Percentiles rank a stretch among this genome's conserved stretches.
phyloP scores from a whole-genome alignment of 2,329 filamentous ascomycete genomes.

The Alternaria sp. region DNA sequence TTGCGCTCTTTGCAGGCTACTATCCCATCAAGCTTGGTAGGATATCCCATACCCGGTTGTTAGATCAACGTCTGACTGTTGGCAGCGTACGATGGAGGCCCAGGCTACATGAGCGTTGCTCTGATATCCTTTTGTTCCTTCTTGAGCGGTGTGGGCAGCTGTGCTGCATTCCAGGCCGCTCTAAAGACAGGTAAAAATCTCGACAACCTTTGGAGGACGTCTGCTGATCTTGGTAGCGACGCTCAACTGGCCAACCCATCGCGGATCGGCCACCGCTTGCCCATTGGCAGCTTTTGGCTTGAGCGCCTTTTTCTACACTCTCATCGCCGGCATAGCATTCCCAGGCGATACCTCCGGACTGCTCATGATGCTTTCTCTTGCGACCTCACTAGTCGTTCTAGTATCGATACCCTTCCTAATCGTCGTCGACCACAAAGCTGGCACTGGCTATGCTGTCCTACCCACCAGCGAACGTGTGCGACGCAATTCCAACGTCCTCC shows the following conservation, averaged over 20 bases:
- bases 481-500: conserved; percentile 56
- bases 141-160: conserved; percentile 87
- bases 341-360: conserved; percentile 85
- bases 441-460: conserved; percentile 66
- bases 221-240: conserved; percentile 67
- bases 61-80: conserved; percentile 35
- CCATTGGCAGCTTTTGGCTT: conserved; percentile 92
- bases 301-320: conserved; percentile 95
- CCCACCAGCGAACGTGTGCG: conserved; percentile 60
- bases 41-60: conserved; percentile 6
- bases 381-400: conserved; percentile 79
- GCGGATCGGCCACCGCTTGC: conserved; percentile 93
- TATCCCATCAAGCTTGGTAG: conserved; percentile 76
- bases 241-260: conserved; percentile 88
- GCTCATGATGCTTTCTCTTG: conserved; percentile 79
- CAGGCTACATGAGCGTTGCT: conserved; percentile 63
- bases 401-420: conserved; percentile 85
- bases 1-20: conserved; percentile 81
- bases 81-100: conserved; percentile 75
- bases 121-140: conserved; percentile 84
- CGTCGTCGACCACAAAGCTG: conserved; percentile 71
- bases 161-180: conserved; percentile 86
- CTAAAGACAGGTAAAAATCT: conserved; percentile 72
- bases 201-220: background rate
- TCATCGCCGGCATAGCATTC: conserved; percentile 78